phyloP scores from a whole-genome alignment of 108 stramenopile genomes.

The Cyclostephanos invisitatus region DNA sequence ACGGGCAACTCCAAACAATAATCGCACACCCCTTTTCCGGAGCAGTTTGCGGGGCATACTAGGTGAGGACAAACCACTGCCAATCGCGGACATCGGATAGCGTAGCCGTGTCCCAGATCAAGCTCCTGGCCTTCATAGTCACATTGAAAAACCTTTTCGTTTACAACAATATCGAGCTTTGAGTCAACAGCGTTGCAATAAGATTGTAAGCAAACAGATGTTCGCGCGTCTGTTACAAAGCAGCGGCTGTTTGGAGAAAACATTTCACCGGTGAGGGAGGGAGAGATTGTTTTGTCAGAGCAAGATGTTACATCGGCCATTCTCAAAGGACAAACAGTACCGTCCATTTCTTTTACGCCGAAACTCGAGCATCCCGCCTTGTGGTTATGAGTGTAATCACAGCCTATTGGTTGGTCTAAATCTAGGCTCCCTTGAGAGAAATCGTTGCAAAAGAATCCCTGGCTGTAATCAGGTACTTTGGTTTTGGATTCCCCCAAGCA shows the following conservation, averaged over 20 bases:
- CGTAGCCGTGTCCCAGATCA: constrained; percentile 33
- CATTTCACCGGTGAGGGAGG: constrained; percentile 29
- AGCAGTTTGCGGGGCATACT: constrained; percentile 49
- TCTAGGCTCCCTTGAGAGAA: not conserved
- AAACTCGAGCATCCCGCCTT: constrained; percentile 38
- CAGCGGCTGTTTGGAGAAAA: constrained; percentile 44
- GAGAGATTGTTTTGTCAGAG: constrained; percentile 24
- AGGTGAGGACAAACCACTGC: constrained; percentile 47
- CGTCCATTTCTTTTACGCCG: not conserved
- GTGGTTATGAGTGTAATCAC: constrained; percentile 54
- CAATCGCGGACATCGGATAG: constrained; percentile 38
- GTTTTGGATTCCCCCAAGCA: constrained; percentile 30
- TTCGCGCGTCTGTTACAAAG: constrained; percentile 37
- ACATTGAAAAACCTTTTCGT: constrained; percentile 42
- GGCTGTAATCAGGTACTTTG: constrained; percentile 42
- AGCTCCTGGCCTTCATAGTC: constrained; percentile 51
- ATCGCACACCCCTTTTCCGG: constrained; percentile 51
- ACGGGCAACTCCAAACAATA: constrained; percentile 38
- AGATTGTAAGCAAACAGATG: constrained; percentile 44
- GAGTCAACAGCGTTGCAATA: constrained; percentile 48
- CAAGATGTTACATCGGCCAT: constrained; percentile 39
- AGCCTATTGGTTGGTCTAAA: constrained; percentile 30
- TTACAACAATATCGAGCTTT: constrained; percentile 47
- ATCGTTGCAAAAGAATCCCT: constrained; percentile 49
- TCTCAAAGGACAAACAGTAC: constrained; percentile 35